Percentiles rank a stretch among this genome's conserved stretches.
These are phyloP conservation scores for Niveomyces coronatus DNA, from an alignment of 2,329 filamentous ascomycete genomes.

Conservation along the genomic window DNA sequence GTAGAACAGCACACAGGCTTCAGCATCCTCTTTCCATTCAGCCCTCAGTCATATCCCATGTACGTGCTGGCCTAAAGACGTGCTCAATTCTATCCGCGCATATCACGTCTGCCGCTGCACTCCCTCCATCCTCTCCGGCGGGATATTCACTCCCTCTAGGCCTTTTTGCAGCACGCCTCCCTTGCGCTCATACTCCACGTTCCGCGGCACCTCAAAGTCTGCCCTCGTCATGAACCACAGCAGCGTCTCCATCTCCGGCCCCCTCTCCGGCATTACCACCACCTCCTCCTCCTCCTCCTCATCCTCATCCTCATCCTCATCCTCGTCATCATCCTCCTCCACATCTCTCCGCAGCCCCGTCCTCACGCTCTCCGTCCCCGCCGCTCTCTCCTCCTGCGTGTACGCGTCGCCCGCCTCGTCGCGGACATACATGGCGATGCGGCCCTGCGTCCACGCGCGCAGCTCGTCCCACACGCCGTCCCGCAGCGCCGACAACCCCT, in stretches of 20 bases:
- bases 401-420: slow-evolving; percentile 50
- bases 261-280: slow-evolving; percentile 25
- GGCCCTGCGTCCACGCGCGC: slow-evolving; percentile 28
- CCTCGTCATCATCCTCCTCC: slow-evolving; percentile 41
- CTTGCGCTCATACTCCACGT: slow-evolving; percentile 33
- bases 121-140: slow-evolving; percentile 14
- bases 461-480: slow-evolving; percentile 48
- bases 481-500: slow-evolving; percentile 35
- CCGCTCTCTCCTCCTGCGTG: slow-evolving; percentile 58
- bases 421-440: slow-evolving; percentile 31
- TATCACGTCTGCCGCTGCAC: not conserved
- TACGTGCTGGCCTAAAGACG: no score
- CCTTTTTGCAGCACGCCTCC: slow-evolving; percentile 20
- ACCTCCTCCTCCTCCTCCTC: slow-evolving; percentile 42
- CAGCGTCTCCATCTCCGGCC: slow-evolving; percentile 35
- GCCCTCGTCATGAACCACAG: slow-evolving; percentile 36
- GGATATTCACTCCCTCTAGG: slow-evolving; percentile 25
- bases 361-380: slow-evolving; percentile 57
- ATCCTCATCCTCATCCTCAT: slow-evolving; percentile 49
- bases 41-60: no score
- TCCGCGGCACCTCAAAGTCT: slow-evolving; percentile 33
- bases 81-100: no score
- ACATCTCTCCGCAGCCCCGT: slow-evolving; percentile 55
- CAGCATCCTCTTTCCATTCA: no score
- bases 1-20: no score